phyloP scores from a whole-genome alignment of 1,284 basidiomycete species.

The Anthracocystis panici-leucophaei region DNA sequence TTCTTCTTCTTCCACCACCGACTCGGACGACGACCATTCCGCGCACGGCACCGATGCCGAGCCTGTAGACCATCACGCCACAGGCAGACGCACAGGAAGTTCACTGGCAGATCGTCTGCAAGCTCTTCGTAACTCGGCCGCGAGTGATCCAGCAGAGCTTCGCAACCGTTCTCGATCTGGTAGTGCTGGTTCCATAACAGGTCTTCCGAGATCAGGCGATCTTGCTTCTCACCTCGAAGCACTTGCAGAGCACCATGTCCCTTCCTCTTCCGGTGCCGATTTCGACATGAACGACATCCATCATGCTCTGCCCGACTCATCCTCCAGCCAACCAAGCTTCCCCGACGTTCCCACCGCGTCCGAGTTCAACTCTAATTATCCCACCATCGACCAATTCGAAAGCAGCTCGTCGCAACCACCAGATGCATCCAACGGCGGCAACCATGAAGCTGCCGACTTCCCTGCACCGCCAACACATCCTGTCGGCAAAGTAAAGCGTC shows the following conservation, averaged over 20 bases:
- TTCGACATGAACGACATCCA: constrained; percentile 24
- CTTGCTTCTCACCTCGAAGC: constrained; percentile 36
- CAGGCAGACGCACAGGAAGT: constrained; percentile 31
- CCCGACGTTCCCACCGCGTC: constrained; percentile 45
- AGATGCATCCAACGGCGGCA: constrained; percentile 6
- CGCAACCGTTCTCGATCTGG: constrained; percentile 32
- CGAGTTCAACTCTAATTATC: constrained; percentile 54
- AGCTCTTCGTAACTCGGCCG: constrained; percentile 38
- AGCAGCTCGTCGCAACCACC: constrained; percentile 9
- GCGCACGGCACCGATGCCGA: constrained; percentile 43
- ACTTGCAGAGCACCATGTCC: constrained; percentile 19
- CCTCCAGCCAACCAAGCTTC: constrained; percentile 17
- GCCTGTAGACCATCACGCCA: constrained; percentile 39
- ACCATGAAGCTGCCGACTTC: constrained; percentile 22
- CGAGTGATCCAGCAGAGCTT: constrained; percentile 40
- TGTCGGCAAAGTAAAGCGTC: constrained; percentile 39
- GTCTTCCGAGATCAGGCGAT: constrained; percentile 16
- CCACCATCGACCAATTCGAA: constrained; percentile 61
- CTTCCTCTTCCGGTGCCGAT: constrained; percentile 11
- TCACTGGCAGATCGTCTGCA: constrained; percentile 52
- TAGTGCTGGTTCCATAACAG: constrained; percentile 12
- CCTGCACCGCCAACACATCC: constrained; percentile 47
- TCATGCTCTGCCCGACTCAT: constrained; percentile 20
- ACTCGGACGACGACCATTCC: constrained; percentile 34
- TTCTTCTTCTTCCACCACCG: neutral